Percentiles rank a stretch among this genome's conserved stretches.
phyloP scores from a whole-genome alignment of 2,329 filamentous ascomycete species.

The Podosphaera fusca region DNA sequence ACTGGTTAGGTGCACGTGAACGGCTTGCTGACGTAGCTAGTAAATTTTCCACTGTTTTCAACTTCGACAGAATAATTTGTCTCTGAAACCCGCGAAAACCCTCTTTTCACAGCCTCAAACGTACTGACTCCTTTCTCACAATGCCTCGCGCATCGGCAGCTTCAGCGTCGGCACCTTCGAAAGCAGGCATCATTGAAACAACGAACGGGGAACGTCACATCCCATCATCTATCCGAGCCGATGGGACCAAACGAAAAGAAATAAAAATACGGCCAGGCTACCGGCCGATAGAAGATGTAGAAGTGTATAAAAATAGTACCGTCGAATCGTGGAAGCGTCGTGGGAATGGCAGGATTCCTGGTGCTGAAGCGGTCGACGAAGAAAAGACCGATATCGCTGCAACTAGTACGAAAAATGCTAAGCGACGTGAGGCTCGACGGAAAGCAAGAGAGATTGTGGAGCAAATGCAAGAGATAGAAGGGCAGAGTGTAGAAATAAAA shows the following conservation, averaged over 20 bases:
- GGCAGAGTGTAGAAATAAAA: not conserved
- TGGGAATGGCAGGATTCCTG: slow-evolving; percentile 47
- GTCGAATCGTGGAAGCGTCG: slow-evolving; percentile 68
- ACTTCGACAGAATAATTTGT: not conserved
- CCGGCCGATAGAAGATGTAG: slow-evolving; percentile 80
- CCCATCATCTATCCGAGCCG: slow-evolving; percentile 62
- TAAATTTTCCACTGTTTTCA: slow-evolving; percentile 1
- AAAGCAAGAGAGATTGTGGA: slow-evolving; percentile 23
- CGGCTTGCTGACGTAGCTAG: too few species aligned
- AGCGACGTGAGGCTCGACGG: slow-evolving; percentile 44
- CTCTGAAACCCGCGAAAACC: too few species aligned
- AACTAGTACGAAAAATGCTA: slow-evolving; percentile 65
- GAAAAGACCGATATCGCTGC: slow-evolving; percentile 23
- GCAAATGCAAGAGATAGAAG: slow-evolving; percentile 19
- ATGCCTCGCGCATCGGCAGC: slow-evolving; percentile 12
- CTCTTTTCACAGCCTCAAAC: too few species aligned
- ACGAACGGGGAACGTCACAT: slow-evolving; percentile 66
- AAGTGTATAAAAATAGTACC: slow-evolving; percentile 83
- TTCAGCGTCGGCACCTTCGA: slow-evolving; percentile 23
- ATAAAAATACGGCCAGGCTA: slow-evolving; percentile 90
- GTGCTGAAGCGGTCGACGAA: slow-evolving; percentile 37
- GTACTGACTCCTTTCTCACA: slow-evolving; percentile 1
- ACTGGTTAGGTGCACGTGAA: too few species aligned
- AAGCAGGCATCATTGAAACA: slow-evolving; percentile 53
- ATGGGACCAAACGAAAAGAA: slow-evolving; percentile 79